phyloP scores from a whole-genome alignment of 148 eudicot species.

The Euryodendron excelsum region DNA sequence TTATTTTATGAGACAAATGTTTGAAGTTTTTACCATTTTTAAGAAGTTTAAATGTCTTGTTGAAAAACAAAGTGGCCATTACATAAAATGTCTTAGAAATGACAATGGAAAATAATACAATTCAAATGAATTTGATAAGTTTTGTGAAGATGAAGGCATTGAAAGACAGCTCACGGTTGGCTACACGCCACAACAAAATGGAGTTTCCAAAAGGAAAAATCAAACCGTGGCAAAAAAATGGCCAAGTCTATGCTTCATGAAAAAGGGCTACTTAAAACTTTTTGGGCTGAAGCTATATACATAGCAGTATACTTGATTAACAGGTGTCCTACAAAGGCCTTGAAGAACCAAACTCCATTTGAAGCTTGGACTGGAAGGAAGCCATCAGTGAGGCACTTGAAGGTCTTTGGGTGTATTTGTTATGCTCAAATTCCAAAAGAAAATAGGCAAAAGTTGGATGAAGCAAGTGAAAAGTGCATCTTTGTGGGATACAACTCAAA shows the following conservation, averaged over 20 bases:
- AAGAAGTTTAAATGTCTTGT: too few relatives aligned
- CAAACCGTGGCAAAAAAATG: conserved; percentile 17
- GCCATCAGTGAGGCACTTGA: background rate
- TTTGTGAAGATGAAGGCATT: too few relatives aligned
- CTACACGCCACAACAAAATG: too few relatives aligned
- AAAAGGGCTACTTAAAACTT: background rate
- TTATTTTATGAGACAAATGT: too few relatives aligned
- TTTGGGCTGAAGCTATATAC: conserved; percentile 14
- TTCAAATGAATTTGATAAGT: too few relatives aligned
- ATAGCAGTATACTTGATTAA: conserved; percentile 4
- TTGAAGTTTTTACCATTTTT: too few relatives aligned
- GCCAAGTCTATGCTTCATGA: conserved; percentile 13
- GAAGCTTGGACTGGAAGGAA: conserved; percentile 14
- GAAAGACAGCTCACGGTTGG: too few relatives aligned
- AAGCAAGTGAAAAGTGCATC: conserved; percentile 3
- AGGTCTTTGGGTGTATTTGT: background rate
- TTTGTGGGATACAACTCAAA: conserved; percentile 13
- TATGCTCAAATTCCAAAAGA: background rate
- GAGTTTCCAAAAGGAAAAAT: background rate
- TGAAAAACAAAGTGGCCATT: too few relatives aligned
- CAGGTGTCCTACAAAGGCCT: conserved; percentile 9
- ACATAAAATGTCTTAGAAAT: too few relatives aligned
- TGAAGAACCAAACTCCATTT: background rate
- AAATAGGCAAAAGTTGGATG: conserved; percentile 15
- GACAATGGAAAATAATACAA: too few relatives aligned